Percentiles rank a stretch among this genome's conserved stretches.
These are phyloP conservation scores for Fusarium piperis DNA, from an alignment of 2,329 filamentous ascomycete genomes.

Conservation along the genomic window DNA sequence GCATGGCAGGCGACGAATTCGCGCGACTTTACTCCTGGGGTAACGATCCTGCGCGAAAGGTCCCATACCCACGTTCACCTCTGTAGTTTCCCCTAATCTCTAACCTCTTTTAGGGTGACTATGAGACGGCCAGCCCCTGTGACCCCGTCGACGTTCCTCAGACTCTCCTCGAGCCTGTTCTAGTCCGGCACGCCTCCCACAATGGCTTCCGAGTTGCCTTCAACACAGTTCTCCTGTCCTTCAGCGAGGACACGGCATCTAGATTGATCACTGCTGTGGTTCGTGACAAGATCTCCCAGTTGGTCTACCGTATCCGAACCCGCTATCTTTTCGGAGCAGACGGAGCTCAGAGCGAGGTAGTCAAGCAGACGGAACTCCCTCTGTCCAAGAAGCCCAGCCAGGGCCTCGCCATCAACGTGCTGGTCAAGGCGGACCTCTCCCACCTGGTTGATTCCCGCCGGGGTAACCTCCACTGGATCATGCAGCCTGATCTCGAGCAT, in stretches of 20 bases:
- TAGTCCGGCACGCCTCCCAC: conserved; percentile 46
- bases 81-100: background rate
- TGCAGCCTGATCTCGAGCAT: conserved; percentile 63
- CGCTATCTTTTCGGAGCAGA: conserved; percentile 67
- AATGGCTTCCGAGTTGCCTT: conserved; percentile 51
- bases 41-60: background rate
- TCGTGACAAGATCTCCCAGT: conserved; percentile 48
- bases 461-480: conserved; percentile 70
- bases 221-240: conserved; percentile 47
- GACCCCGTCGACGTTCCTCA: background rate
- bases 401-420: conserved; percentile 53
- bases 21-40: background rate
- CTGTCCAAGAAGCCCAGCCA: conserved; percentile 54
- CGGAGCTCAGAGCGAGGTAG: conserved; percentile 53
- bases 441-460: conserved; percentile 59
- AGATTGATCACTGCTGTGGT: conserved; percentile 44
- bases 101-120: background rate
- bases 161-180: background rate
- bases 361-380: conserved; percentile 49
- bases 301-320: conserved; percentile 55
- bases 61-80: background rate
- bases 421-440: conserved; percentile 58
- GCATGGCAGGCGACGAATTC: background rate
- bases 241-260: conserved; percentile 30
- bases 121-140: background rate